These are phyloP conservation scores for Pyrus pyrifolia DNA, from an alignment of 306 rosid genomes.

Conservation along the genomic window DNA sequence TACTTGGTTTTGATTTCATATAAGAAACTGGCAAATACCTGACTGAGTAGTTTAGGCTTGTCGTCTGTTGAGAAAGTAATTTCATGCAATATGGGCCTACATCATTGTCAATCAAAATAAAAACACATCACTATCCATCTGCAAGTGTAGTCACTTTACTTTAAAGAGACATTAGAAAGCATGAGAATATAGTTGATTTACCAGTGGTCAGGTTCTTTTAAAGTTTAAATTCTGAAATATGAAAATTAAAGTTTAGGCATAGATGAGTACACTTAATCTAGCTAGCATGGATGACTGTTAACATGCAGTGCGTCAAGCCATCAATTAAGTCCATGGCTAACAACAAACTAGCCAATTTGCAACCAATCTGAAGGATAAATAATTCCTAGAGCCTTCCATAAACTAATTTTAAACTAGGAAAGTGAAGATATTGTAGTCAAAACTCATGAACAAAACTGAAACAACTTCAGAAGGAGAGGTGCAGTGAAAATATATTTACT, in stretches of 20 bases:
- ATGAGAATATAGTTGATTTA: neutral
- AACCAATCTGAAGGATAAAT: neutral
- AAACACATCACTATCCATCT: neutral
- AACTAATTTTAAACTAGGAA: neutral
- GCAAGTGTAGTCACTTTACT: slow-evolving; percentile 9
- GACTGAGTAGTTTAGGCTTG: slow-evolving; percentile 96
- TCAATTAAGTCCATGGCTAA: neutral
- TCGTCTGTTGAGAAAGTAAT: slow-evolving; percentile 90
- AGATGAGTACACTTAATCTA: neutral
- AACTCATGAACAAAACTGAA: neutral
- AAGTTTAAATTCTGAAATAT: neutral
- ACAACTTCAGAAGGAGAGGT: neutral
- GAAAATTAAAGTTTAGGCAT: neutral
- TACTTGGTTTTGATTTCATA: neutral
- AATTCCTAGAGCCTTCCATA: neutral
- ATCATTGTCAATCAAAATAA: slow-evolving; percentile 32
- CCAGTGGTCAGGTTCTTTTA: neutral
- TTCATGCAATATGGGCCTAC: slow-evolving; percentile 93
- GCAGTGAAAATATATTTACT: slow-evolving; percentile 12
- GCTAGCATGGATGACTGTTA: neutral
- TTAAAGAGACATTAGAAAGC: slow-evolving; percentile 9
- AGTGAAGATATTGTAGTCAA: neutral
- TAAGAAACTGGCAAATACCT: slow-evolving; percentile 45
- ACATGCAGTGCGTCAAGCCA: slow-evolving; percentile 9
- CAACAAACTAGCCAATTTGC: neutral